Evolutionary conservation across 75 land plant species (phyloP).

Genomic region (Selaginella tamariscina): DNA sequence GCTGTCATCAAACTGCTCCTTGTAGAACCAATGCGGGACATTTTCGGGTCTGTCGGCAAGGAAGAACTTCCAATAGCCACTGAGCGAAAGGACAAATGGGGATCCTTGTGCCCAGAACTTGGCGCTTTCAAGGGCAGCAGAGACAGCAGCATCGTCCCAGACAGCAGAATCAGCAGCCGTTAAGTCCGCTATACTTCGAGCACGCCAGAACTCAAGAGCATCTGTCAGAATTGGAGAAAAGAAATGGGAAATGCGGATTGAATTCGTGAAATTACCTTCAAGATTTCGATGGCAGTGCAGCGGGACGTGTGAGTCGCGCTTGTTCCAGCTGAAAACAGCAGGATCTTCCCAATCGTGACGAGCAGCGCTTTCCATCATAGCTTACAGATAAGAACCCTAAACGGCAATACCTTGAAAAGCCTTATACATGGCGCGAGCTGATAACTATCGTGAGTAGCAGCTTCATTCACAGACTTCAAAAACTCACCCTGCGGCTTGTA

Average conservation of each 20-base stretch:
- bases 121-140: conserved; percentile 56
- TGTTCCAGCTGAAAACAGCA: conserved; percentile 65
- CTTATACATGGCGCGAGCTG: too few species aligned
- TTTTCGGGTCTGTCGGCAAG: conserved; percentile 46
- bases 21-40: conserved; percentile 48
- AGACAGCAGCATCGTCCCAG: conserved; percentile 86
- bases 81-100: conserved; percentile 62
- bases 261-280: conserved; percentile 41
- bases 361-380: background rate
- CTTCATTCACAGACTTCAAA: too few species aligned
- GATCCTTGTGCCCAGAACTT: conserved; percentile 57
- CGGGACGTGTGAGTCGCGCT: conserved; percentile 66
- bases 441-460: too few species aligned
- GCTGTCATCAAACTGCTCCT: conserved; percentile 50
- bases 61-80: conserved; percentile 81
- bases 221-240: conserved; percentile 27
- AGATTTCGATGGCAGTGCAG: conserved; percentile 64
- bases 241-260: background rate
- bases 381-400: too few species aligned
- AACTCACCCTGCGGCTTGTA: too few species aligned
- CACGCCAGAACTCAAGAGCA: conserved; percentile 68
- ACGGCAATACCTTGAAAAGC: too few species aligned
- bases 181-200: conserved; percentile 51
- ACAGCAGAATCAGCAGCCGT: conserved; percentile 42
- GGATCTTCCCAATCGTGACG: conserved; percentile 85